phyloP scores from a whole-genome alignment of 768 basidiomycete species.

The Agaricus sinodeliciosus region DNA sequence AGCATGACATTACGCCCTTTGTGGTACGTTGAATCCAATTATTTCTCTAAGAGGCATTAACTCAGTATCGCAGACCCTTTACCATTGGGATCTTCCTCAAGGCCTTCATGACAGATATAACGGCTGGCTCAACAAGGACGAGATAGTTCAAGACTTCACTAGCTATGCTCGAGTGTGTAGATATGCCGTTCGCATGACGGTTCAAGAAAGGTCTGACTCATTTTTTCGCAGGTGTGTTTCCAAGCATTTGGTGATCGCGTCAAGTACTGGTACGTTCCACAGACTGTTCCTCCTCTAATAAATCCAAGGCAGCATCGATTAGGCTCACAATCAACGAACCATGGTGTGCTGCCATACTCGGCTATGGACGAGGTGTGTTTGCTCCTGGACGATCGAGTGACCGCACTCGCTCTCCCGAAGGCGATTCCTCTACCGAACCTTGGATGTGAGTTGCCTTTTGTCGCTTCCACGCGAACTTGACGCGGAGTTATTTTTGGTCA shows the following conservation, averaged over 20 bases:
- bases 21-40: constrained; percentile 33
- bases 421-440: constrained; percentile 59
- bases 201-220: constrained; percentile 6
- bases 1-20: constrained; percentile 59
- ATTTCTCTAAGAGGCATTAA: neutral
- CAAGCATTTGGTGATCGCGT: constrained; percentile 70
- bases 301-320: constrained; percentile 4
- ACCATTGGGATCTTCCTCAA: constrained; percentile 79
- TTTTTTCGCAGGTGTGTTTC: constrained; percentile 52
- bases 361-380: constrained; percentile 67
- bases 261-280: constrained; percentile 53
- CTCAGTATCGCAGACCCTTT: constrained; percentile 43
- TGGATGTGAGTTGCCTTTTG: constrained; percentile 48
- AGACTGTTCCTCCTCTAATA: constrained; percentile 16
- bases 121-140: constrained; percentile 70
- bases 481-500: constrained; percentile 3
- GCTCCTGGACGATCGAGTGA: constrained; percentile 67
- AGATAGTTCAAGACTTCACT: constrained; percentile 60
- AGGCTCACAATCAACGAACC: constrained; percentile 77
- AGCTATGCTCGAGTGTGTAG: constrained; percentile 47
- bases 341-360: constrained; percentile 62
- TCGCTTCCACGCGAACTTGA: neutral
- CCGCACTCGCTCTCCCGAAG: constrained; percentile 49
- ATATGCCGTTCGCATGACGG: constrained; percentile 13
- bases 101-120: constrained; percentile 67